Conservation (phyloP, 371 early-diverging fungal species). For the Rhizopus microsporus region DNA sequence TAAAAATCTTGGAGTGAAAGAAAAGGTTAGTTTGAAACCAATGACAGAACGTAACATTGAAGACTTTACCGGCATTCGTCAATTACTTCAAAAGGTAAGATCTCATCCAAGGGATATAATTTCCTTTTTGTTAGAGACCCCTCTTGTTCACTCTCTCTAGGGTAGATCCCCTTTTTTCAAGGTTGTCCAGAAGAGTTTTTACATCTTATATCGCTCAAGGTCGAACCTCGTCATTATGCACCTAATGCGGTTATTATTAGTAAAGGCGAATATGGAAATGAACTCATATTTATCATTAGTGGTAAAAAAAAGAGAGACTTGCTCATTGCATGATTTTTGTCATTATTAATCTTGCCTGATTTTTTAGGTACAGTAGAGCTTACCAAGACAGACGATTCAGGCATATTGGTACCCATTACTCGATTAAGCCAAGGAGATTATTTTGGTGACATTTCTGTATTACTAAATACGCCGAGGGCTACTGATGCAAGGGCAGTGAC, state of each 20-base stretch:
- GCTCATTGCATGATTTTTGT: not conserved
- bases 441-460: conserved; percentile 79
- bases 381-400: conserved; percentile 11
- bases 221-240: conserved; percentile 54
- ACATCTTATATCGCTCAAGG: conserved; percentile 50
- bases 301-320: conserved; percentile 45
- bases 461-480: conserved; percentile 78
- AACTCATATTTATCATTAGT: conserved; percentile 81
- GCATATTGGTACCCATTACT: conserved; percentile 18
- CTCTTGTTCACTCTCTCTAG: not conserved
- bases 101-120: not conserved
- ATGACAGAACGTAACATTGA: conserved; percentile 26
- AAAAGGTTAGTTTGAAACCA: conserved; percentile 18
- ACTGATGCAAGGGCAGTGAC: conserved; percentile 75
- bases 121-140: too few species aligned
- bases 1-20: conserved; percentile 7
- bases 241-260: conserved; percentile 50
- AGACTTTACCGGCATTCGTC: conserved; percentile 28
- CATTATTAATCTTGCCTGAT: not conserved
- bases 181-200: conserved; percentile 55
- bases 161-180: conserved; percentile 55
- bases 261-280: conserved; percentile 74
- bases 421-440: conserved; percentile 57
- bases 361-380: conserved; percentile 38
- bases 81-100: conserved; percentile 37